Conservation (phyloP, 2,329 filamentous ascomycete genomes). For the Colletotrichum karsti region DNA sequence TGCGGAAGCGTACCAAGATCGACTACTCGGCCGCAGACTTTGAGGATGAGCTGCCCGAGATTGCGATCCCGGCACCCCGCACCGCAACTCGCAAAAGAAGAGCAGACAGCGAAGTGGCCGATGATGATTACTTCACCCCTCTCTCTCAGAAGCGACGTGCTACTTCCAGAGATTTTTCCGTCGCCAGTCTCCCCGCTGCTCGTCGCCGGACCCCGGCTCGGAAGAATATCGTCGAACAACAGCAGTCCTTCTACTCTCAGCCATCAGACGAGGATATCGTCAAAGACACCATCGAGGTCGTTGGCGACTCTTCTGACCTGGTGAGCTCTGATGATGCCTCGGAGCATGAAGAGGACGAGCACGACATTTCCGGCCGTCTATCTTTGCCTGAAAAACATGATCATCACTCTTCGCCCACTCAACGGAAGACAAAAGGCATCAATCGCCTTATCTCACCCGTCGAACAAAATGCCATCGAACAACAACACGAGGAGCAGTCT, state of each 20-base stretch:
- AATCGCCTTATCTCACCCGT: too few species aligned
- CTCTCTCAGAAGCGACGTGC: slow-evolving; percentile 22
- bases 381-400: slow-evolving; percentile 3
- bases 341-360: slow-evolving; percentile 21
- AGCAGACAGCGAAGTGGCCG: slow-evolving; percentile 35
- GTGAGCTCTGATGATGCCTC: slow-evolving; percentile 41
- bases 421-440: slow-evolving; percentile 7
- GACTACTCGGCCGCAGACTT: slow-evolving; percentile 66
- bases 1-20: slow-evolving; percentile 64
- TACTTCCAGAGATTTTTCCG: slow-evolving; percentile 28
- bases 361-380: background rate
- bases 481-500: background rate
- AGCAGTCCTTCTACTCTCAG: slow-evolving; percentile 15
- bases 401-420: slow-evolving; percentile 15
- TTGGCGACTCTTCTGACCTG: slow-evolving; percentile 44
- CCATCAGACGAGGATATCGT: slow-evolving; percentile 53
- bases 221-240: slow-evolving; percentile 44
- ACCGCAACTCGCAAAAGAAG: slow-evolving; percentile 39
- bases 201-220: slow-evolving; percentile 50
- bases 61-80: slow-evolving; percentile 30
- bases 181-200: slow-evolving; percentile 10
- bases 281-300: slow-evolving; percentile 67
- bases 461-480: background rate
- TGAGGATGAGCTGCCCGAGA: slow-evolving; percentile 51
- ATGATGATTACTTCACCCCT: slow-evolving; percentile 23